These are phyloP conservation scores for Fusarium sp. DNA, from an alignment of 2,329 filamentous ascomycete species.

Conservation along the genomic window DNA sequence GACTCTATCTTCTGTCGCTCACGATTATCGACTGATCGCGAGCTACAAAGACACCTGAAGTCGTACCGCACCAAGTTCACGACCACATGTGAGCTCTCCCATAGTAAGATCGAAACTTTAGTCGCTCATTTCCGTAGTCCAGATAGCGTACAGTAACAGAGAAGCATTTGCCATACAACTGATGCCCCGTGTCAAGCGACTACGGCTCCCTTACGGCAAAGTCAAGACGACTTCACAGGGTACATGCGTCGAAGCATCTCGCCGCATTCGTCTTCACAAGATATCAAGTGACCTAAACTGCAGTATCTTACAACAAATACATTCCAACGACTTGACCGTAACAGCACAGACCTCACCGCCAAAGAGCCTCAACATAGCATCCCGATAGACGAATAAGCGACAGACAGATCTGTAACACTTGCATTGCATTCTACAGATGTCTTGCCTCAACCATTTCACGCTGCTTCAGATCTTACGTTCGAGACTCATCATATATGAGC, in stretches of 20 bases:
- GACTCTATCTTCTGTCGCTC: neutral
- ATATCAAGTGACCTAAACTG: neutral
- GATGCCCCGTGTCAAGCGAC: constrained; percentile 1
- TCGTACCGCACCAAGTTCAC: neutral
- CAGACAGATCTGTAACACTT: constrained; percentile 20
- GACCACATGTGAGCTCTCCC: neutral
- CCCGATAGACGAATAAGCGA: constrained; percentile 15
- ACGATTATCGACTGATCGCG: neutral
- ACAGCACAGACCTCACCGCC: constrained; percentile 18
- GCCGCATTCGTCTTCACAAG: neutral
- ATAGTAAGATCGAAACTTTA: neutral
- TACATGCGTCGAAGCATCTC: neutral
- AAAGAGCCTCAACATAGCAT: constrained; percentile 25
- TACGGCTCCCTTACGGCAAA: constrained; percentile 1
- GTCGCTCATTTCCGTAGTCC: neutral
- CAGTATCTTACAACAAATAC: neutral
- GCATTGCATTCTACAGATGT: constrained; percentile 15
- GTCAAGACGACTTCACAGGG: neutral
- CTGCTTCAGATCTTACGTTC: neutral
- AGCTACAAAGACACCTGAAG: neutral
- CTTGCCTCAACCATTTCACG: constrained; percentile 6
- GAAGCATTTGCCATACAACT: neutral
- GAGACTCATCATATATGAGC: constrained; percentile 17
- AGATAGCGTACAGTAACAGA: too few relatives aligned
- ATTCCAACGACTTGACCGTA: neutral